A percentile compares a stretch with the other conserved stretches of the same genome.
Evolutionary conservation across 225 moss, liverwort and hornwort genomes (phyloP).

Genomic region (Pseudisothecium myosuroides): DNA sequence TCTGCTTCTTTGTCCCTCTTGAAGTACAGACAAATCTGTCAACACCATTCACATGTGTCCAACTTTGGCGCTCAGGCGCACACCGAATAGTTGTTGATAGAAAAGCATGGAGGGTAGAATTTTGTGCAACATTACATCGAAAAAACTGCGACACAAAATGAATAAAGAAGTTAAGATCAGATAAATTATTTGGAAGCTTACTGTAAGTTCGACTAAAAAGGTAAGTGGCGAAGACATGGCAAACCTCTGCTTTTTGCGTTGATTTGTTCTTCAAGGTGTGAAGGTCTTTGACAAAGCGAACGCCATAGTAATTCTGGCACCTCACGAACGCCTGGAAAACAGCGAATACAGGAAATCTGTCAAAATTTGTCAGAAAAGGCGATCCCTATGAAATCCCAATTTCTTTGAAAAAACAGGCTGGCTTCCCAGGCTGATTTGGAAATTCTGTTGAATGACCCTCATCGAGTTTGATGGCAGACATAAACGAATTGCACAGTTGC

Average conservation of each 20-base stretch:
- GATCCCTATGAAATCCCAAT: not conserved
- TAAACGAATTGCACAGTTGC: not conserved
- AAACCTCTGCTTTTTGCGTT: conserved; percentile 77
- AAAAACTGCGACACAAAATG: not conserved
- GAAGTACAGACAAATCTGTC: conserved; percentile 78
- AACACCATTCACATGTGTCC: not conserved
- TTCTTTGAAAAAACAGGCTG: not conserved
- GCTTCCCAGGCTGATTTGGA: not conserved
- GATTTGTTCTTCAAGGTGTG: conserved; percentile 44
- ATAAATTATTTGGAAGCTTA: not conserved
- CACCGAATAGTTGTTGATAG: not conserved
- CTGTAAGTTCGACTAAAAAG: not conserved
- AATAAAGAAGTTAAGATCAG: not conserved
- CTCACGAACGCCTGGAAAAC: conserved; percentile 70
- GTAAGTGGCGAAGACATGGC: not conserved
- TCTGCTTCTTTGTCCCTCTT: conserved; percentile 79
- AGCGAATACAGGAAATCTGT: not conserved
- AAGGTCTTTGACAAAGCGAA: conserved; percentile 79
- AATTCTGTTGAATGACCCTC: not conserved
- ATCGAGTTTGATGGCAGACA: not conserved
- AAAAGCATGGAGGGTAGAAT: not conserved
- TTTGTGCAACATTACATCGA: not conserved
- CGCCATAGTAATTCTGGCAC: conserved; percentile 72
- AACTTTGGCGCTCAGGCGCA: not conserved
- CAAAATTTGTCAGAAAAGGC: not conserved